Conservation (phyloP, 2,329 filamentous ascomycete genomes). For the Fusarium irregulare region DNA sequence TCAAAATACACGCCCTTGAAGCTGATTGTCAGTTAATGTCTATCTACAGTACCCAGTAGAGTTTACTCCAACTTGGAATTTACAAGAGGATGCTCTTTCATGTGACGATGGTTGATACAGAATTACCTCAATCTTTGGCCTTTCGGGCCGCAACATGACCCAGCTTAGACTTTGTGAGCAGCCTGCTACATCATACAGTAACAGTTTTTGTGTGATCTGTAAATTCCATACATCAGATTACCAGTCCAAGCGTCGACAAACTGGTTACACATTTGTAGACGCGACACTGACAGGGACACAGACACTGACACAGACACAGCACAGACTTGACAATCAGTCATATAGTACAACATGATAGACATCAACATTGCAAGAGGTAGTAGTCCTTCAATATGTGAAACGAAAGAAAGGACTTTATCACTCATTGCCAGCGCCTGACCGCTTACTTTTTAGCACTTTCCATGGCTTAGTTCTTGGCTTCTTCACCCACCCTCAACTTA, state of each 20-base stretch:
- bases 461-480: neutral
- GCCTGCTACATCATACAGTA: neutral
- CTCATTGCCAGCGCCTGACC: slow-evolving; percentile 1
- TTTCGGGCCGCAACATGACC: neutral
- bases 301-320: slow-evolving; percentile 19
- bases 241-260: slow-evolving; percentile 18
- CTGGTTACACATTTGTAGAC: slow-evolving; percentile 13
- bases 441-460: neutral
- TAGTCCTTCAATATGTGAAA: neutral
- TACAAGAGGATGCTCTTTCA: neutral
- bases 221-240: neutral
- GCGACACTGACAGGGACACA: slow-evolving; percentile 10
- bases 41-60: neutral
- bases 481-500: slow-evolving; percentile 17
- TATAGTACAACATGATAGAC: neutral
- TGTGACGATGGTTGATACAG: neutral
- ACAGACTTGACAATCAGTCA: slow-evolving; percentile 10
- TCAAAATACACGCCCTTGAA: neutral
- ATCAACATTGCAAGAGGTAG: too few relatives aligned
- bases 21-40: neutral
- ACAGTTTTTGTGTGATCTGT: neutral
- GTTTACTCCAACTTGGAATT: neutral
- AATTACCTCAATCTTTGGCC: neutral
- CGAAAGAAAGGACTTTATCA: neutral
- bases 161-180: neutral